Evolutionary conservation across 2,329 filamentous ascomycete species (phyloP), one percentile per base, ranked within the genome.

Genomic region (Keithomyces neogunnii): DNA sequence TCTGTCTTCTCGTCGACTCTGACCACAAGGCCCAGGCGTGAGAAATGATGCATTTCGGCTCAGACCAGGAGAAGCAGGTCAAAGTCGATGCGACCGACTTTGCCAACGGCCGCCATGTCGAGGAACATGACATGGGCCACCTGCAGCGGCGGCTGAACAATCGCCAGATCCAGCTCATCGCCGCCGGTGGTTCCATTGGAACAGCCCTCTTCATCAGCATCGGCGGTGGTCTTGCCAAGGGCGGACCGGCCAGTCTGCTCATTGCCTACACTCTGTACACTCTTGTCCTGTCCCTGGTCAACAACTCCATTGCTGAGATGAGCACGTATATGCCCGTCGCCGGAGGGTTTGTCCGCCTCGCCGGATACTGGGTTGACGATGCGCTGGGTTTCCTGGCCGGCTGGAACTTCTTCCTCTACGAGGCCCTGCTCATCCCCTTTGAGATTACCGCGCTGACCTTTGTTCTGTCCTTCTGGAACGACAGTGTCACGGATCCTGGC

Each of bases 281-380:
- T 35, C 63, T 68, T 59, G 59, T 84, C 49, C 70, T 85, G 52
- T 81, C 69, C 28, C 66, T 82, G 44, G 77, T 85, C 59, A 84
- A 84, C 72, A 84, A 84, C 60, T 75, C 73, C 55, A 72, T 84
- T 54, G 81, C 82, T 3, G 82, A 85, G 62, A 85, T 85, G 81
- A 74, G 70, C 40, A 73, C 73, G 39, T 77, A 75, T 55, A 80
- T 82, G 72, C 82, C 82, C n/a, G 74, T 85, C 45, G 74, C 73
- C 40, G 81, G 81, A 55, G 78, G 77, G 2, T 85, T 84, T 60
- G 75, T 85, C 55, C 79, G 82, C 53, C 72, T 84, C 60, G 80
- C 80, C 3, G 80, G 81, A 31, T 70, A 80, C 57, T 85, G 80
- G 77, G 78, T 80, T 6, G 82, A 85, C 61, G 80, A 84, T 13